Evolutionary conservation across 192 early-diverging fungal species (phyloP), one percentile per base, ranked within the genome.

Genomic region (Pecoramyces ruminantium): DNA sequence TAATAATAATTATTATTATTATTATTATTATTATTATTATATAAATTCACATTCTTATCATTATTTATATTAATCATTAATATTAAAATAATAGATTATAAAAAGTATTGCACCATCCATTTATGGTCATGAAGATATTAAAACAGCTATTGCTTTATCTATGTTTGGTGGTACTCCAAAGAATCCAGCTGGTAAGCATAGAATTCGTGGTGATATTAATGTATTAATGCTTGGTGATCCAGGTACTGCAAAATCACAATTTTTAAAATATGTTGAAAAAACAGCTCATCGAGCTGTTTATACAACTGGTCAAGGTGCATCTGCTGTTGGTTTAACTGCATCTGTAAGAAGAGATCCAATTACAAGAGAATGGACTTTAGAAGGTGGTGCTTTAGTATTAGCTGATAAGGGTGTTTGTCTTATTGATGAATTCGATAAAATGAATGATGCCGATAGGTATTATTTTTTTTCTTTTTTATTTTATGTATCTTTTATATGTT

Each of bases 41-140:
- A 78, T 81, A 51, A 13, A 85, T 28, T 39, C 30, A 29, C 80
- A 28, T 80, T 30, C 5, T 80, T 28, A 13, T 13, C 15, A 12
- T 80, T 79, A 34, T 28, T 78, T 78, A 79, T 1, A 39, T 39
- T 39, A 34, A 6, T 34, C 3, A 34, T 6, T 39, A 11, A 67
- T n/a, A 67, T 25, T n/a, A n/a, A 27, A n/a, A 27, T 25, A 67
- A n/a, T 67, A 94, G 89, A 94, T 99, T 79, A 92, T 97, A 82
- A 93, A 94, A 85, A 93, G 92, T 79, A 96, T 99, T 78, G 97
- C 97, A 14, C 97, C 97, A 28, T 99, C 97, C n/a, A 99, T 99
- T 84, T 97, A 94, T 87, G 97, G 97, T 30, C 97, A 99, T 84
- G 96, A 97, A 78, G 93, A 97, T 84, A 96, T 99, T 86, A 97